A percentile compares a stretch with the other conserved stretches of the same genome.
These are phyloP conservation scores for Salvia sclarea DNA, from an alignment of 305 asterid genomes.

Conservation along the genomic window DNA sequence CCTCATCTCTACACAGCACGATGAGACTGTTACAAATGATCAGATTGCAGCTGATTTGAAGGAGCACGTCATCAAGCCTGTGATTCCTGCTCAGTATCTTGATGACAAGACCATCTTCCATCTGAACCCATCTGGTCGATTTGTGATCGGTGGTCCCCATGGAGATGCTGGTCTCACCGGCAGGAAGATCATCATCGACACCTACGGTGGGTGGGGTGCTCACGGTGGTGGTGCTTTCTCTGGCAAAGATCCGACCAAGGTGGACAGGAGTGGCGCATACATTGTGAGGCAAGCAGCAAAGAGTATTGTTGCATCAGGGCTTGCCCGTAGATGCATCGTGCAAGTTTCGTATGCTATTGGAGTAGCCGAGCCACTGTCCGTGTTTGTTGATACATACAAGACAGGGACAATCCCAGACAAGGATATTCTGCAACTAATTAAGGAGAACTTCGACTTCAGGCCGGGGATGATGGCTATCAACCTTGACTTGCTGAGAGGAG, in stretches of 20 bases:
- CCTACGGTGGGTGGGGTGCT: constrained; percentile 90
- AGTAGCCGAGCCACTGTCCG: constrained; percentile 88
- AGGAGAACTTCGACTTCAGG: constrained; percentile 89
- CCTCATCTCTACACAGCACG: constrained; percentile 92
- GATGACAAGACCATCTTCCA: constrained; percentile 87
- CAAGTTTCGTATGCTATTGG: constrained; percentile 93
- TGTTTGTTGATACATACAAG: constrained; percentile 84
- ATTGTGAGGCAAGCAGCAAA: constrained; percentile 91
- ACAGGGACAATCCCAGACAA: constrained; percentile 84
- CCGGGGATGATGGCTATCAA: constrained; percentile 93
- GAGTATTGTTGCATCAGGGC: constrained; percentile 88
- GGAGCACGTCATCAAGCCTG: constrained; percentile 81
- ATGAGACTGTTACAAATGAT: constrained; percentile 83
- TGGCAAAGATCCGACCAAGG: constrained; percentile 86
- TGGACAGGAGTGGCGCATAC: constrained; percentile 89
- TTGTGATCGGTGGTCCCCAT: constrained; percentile 89
- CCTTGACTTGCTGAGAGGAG: constrained; percentile 85
- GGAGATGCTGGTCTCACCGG: constrained; percentile 96
- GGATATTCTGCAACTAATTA: constrained; percentile 70
- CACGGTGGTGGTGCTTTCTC: constrained; percentile 90
- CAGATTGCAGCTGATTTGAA: constrained; percentile 78
- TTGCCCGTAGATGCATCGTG: constrained; percentile 86
- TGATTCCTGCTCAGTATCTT: constrained; percentile 75
- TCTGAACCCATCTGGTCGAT: constrained; percentile 84
- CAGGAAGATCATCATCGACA: constrained; percentile 76